Evolutionary conservation across 1,284 basidiomycete species (phyloP).

Genomic region (Cryptococcus jaspeensis): DNA sequence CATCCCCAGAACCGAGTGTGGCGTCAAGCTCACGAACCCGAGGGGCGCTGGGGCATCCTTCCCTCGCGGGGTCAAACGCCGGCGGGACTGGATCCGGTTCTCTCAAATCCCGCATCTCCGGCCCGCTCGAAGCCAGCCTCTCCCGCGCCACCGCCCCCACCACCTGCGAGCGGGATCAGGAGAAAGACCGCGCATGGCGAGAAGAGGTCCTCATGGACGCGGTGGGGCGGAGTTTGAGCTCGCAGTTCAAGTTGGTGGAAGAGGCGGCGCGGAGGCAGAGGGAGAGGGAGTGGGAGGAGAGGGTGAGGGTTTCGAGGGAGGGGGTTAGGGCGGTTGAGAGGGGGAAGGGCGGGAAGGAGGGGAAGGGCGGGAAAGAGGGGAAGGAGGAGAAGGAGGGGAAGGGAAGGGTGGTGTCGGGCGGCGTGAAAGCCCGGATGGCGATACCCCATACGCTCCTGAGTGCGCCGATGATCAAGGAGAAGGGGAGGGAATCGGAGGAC

Average conservation of each 20-base stretch:
- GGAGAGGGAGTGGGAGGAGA: neutral
- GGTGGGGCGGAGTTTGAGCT: neutral
- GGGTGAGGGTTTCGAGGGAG: too few relatives aligned
- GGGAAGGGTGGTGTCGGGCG: slow-evolving; percentile 10
- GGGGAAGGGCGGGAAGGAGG: too few relatives aligned
- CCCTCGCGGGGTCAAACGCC: too few relatives aligned
- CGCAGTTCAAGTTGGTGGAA: slow-evolving; percentile 1
- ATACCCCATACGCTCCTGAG: slow-evolving; percentile 16
- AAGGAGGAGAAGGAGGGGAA: neutral
- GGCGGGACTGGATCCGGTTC: neutral
- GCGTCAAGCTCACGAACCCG: too few relatives aligned
- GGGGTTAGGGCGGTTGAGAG: too few relatives aligned
- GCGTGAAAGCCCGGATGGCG: slow-evolving; percentile 13
- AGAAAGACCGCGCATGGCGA: slow-evolving; percentile 11
- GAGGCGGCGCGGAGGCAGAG: neutral
- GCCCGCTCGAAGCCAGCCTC: slow-evolving; percentile 10
- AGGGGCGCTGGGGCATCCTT: too few relatives aligned
- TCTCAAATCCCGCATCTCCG: slow-evolving; percentile 15
- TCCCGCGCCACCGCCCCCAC: neutral
- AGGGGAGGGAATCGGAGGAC: neutral
- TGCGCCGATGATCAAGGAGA: slow-evolving; percentile 3
- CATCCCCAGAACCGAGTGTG: too few relatives aligned
- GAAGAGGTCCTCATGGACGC: slow-evolving; percentile 19
- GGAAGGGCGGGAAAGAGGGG: neutral
- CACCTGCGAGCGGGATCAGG: neutral